Percentiles rank a stretch among this genome's conserved stretches.
Conservation (phyloP, 2,329 filamentous ascomycete genomes). For the Fusarium nelsonii region DNA sequence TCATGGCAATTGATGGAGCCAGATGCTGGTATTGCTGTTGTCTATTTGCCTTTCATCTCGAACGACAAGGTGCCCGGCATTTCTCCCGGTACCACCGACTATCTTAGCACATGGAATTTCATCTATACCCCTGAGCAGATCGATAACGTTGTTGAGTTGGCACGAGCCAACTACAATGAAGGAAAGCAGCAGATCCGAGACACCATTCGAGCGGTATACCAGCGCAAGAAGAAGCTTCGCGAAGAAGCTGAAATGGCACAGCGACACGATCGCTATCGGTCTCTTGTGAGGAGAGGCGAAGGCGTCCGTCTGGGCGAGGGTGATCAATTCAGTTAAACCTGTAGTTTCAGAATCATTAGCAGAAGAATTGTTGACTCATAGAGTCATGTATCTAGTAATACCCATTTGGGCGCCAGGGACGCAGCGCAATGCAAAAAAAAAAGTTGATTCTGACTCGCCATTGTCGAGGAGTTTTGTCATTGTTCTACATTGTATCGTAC, state of each 20-base stretch:
- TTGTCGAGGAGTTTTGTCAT: constrained; percentile 48
- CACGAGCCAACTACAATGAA: constrained; percentile 87
- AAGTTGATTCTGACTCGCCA: constrained; percentile 44
- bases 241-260: constrained; percentile 63
- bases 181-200: constrained; percentile 81
- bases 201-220: constrained; percentile 89
- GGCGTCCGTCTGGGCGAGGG: constrained; percentile 70
- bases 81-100: constrained; percentile 86
- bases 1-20: constrained; percentile 77
- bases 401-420: constrained; percentile 27
- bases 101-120: constrained; percentile 98
- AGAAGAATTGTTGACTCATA: constrained; percentile 7
- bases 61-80: constrained; percentile 84
- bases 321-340: constrained; percentile 71
- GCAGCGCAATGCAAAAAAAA: constrained; percentile 34
- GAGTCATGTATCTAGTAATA: constrained; percentile 35
- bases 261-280: constrained; percentile 58
- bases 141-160: constrained; percentile 84
- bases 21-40: constrained; percentile 85
- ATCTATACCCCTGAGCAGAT: constrained; percentile 93
- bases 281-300: constrained; percentile 62
- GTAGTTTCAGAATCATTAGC: constrained; percentile 9
- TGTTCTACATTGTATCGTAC: constrained; percentile 58
- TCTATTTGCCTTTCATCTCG: constrained; percentile 90
- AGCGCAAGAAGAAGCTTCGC: constrained; percentile 82